These are phyloP conservation scores for Chlamydomonas applanata DNA, from an alignment of 139 green algal genomes.

Conservation along the genomic window DNA sequence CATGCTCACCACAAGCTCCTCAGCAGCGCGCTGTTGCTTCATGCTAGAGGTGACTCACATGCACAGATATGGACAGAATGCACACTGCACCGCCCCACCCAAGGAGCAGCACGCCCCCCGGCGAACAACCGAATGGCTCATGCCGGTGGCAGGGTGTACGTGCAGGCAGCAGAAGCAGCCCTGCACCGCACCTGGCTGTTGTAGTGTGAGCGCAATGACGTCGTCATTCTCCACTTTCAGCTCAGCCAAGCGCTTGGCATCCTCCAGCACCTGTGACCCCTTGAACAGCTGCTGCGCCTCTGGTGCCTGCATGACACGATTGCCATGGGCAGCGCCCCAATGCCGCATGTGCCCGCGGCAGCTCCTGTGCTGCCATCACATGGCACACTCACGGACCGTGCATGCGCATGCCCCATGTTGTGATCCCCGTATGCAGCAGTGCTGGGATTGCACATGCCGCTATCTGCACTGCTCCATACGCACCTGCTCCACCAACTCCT, in stretches of 20 bases:
- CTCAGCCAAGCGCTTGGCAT: conserved; percentile 78
- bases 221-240: conserved; percentile 83
- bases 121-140: too few relatives aligned
- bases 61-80: too few relatives aligned
- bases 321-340: too few relatives aligned
- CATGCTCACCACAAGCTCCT: background rate
- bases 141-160: too few relatives aligned
- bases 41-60: background rate
- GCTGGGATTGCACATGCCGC: too few relatives aligned
- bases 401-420: background rate
- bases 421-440: background rate
- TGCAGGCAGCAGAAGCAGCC: too few relatives aligned
- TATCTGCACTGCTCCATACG: background rate
- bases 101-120: too few relatives aligned
- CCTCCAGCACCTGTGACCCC: conserved; percentile 51
- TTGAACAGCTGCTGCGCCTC: conserved; percentile 67
- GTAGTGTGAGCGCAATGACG: conserved; percentile 67
- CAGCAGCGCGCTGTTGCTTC: background rate
- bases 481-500: conserved; percentile 76
- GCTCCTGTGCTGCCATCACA: too few relatives aligned
- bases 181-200: conserved; percentile 42
- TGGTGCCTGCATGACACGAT: conserved; percentile 55
- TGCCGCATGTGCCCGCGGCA: too few relatives aligned
- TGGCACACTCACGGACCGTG: background rate
- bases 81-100: too few relatives aligned